phyloP scores from a whole-genome alignment of 2,329 filamentous ascomycete species.

The Cercospora sojina region DNA sequence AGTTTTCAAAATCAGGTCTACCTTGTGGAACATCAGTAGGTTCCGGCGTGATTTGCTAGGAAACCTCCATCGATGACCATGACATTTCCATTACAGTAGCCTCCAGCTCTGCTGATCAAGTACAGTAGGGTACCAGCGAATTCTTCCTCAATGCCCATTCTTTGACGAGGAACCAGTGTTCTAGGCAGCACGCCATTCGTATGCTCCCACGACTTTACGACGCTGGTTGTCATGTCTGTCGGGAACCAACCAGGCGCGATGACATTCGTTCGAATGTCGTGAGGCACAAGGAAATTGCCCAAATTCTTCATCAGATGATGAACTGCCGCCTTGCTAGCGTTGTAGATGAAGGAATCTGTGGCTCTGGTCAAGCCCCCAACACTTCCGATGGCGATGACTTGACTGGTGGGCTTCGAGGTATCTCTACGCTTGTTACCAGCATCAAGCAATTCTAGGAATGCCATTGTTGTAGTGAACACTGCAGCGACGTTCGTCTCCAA shows the following conservation, averaged over 20 bases:
- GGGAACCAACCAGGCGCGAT: slow-evolving; percentile 48
- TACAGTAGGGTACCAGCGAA: slow-evolving; percentile 53
- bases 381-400: slow-evolving; percentile 48
- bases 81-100: slow-evolving; percentile 56
- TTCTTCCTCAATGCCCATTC: slow-evolving; percentile 44
- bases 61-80: slow-evolving; percentile 51
- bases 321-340: slow-evolving; percentile 47
- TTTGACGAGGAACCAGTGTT: slow-evolving; percentile 33
- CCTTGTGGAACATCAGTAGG: neutral
- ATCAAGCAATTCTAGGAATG: slow-evolving; percentile 49
- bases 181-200: slow-evolving; percentile 34
- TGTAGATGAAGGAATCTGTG: slow-evolving; percentile 39
- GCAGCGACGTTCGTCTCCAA: slow-evolving; percentile 48
- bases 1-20: neutral
- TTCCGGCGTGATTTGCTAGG: slow-evolving; percentile 34
- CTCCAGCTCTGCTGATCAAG: slow-evolving; percentile 51
- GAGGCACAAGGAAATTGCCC: slow-evolving; percentile 44
- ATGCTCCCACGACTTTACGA: slow-evolving; percentile 39
- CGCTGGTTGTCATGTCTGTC: slow-evolving; percentile 46
- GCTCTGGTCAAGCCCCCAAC: slow-evolving; percentile 42
- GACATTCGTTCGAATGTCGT: slow-evolving; percentile 50
- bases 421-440: slow-evolving; percentile 44
- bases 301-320: slow-evolving; percentile 49
- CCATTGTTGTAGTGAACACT: slow-evolving; percentile 46
- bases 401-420: slow-evolving; percentile 44